Percentiles rank a stretch among this genome's conserved stretches.
phyloP scores from a whole-genome alignment of 768 basidiomycete genomes.

The Coprinopsis strossmayeri region DNA sequence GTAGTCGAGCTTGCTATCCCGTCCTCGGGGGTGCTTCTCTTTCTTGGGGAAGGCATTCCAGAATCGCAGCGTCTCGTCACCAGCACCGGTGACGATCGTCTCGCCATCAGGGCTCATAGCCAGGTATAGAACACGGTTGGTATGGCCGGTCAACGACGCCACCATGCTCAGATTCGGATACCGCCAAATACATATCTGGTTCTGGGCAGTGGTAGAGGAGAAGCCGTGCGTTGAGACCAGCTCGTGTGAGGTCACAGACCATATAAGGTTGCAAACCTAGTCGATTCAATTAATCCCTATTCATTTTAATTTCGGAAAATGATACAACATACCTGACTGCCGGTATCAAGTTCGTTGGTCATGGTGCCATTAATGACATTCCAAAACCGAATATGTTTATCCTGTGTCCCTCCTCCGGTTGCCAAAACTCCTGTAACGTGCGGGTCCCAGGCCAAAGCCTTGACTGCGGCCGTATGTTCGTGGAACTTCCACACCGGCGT shows the following conservation, averaged over 20 bases:
- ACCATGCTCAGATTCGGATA: slow-evolving; percentile 94
- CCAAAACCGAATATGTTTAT: slow-evolving; percentile 98
- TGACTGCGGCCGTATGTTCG: slow-evolving; percentile 95
- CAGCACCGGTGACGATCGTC: slow-evolving; percentile 97
- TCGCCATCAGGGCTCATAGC: slow-evolving; percentile 97
- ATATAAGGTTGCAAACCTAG: slow-evolving; percentile 97
- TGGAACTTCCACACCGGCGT: slow-evolving; percentile 90
- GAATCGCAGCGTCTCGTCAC: slow-evolving; percentile 94
- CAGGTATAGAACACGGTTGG: slow-evolving; percentile 92
- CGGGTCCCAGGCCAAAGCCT: slow-evolving; percentile 97
- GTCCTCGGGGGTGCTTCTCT: slow-evolving; percentile 35
- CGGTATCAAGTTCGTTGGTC: slow-evolving; percentile 87
- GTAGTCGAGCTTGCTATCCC: slow-evolving; percentile 44
- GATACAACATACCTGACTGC: slow-evolving; percentile 84
- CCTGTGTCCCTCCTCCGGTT: slow-evolving; percentile 97
- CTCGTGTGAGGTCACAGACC: slow-evolving; percentile 94
- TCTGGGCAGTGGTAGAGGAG: slow-evolving; percentile 88
- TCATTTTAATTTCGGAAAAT: too few species aligned
- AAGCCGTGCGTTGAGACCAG: slow-evolving; percentile 98
- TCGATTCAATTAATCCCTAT: too few species aligned
- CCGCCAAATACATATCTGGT: slow-evolving; percentile 94
- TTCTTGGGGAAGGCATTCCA: slow-evolving; percentile 96
- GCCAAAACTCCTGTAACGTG: slow-evolving; percentile 88
- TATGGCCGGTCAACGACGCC: slow-evolving; percentile 90
- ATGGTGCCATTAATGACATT: slow-evolving; percentile 83